Evolutionary conservation across 805 yeast species (phyloP), one percentile per base, ranked within the genome.

Genomic region (Cyberlindnera saturnus): DNA sequence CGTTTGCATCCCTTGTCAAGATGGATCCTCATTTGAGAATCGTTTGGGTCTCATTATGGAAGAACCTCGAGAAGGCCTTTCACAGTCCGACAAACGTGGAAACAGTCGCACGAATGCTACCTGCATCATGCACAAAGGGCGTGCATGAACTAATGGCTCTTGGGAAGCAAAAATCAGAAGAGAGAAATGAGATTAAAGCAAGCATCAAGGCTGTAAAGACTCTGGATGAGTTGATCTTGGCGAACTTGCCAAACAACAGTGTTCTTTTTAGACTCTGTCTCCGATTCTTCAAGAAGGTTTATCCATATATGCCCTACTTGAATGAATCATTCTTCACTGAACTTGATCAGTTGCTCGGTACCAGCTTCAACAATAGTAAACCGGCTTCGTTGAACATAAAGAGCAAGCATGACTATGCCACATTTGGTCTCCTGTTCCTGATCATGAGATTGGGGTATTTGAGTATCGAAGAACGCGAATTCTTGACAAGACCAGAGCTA

Each of bases 1-100:
- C 80, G 1, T 72, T 79, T 71, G 49, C 71, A 4, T 59, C 82
- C 0, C 44, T 73, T 20, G 57, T 77, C 41, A 66, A 68, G 42
- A 75, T 68, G 48, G 85, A 79, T 57, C 63, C 61, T 37, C 62
- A 61, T 52, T 36, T 66, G 44, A 51, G 55, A 15, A 59, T 66
- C 3, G 47, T 68, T n/a, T 66, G 62, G 79, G 17, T 50, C 18
- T 44, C 47, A 34, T 35, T 57, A 14, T 56, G 57, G 56, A 49
- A 47, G 32, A 35, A 39, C 3, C 32, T 53, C 34, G 51, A 46
- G 5, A 34, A 41, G 6, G 36, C 40, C 1, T 14, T 46, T n/a
- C 42, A 40, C 11, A 31, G 16, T 4, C 33, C 16, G 4, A 39
- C 33, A 9, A 32, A 32, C 11, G 11, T 39, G 31, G 35, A 32